These are phyloP conservation scores for Phialophora macrospora DNA, from an alignment of 2,329 filamentous ascomycete species.

Conservation along the genomic window DNA sequence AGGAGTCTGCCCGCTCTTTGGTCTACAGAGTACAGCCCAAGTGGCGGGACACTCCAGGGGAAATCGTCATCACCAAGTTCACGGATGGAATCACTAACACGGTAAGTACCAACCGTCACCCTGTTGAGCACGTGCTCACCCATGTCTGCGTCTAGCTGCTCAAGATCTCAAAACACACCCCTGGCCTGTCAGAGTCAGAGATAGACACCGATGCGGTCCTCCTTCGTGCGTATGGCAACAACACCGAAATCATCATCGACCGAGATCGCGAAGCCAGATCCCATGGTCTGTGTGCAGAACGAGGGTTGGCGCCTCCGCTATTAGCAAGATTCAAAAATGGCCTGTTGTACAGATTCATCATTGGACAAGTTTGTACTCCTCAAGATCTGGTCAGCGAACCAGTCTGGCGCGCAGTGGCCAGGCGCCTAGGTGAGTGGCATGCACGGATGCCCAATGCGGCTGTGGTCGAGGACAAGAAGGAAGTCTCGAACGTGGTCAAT, in stretches of 20 bases:
- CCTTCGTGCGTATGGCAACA: conserved; percentile 89
- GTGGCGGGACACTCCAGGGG: conserved; percentile 75
- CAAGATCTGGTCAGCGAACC: conserved; percentile 75
- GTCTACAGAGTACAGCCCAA: conserved; percentile 80
- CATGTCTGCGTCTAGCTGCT: conserved; percentile 50
- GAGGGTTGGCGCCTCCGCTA: conserved; percentile 82
- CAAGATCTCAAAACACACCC: conserved; percentile 56
- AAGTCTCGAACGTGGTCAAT: not conserved
- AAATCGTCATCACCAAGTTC: conserved; percentile 85
- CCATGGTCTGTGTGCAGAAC: conserved; percentile 83
- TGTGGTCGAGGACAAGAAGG: conserved; percentile 43
- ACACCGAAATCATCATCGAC: conserved; percentile 94
- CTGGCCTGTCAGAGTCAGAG: conserved; percentile 73
- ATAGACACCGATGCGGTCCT: conserved; percentile 85
- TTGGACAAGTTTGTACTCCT: conserved; percentile 77
- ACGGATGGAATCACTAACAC: conserved; percentile 99
- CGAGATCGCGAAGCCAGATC: conserved; percentile 73
- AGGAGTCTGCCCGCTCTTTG: conserved; percentile 77
- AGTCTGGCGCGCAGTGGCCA: conserved; percentile 82
- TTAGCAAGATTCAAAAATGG: conserved; percentile 94
- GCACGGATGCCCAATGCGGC: conserved; percentile 66
- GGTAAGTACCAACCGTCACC: conserved; percentile 50
- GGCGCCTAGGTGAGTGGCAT: conserved; percentile 90
- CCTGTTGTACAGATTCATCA: conserved; percentile 90
- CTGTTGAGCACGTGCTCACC: conserved; percentile 38